A percentile compares a stretch with the other conserved stretches of the same genome.
Conservation (phyloP, 2,329 filamentous ascomycete genomes). For the Fusarium sp. region DNA sequence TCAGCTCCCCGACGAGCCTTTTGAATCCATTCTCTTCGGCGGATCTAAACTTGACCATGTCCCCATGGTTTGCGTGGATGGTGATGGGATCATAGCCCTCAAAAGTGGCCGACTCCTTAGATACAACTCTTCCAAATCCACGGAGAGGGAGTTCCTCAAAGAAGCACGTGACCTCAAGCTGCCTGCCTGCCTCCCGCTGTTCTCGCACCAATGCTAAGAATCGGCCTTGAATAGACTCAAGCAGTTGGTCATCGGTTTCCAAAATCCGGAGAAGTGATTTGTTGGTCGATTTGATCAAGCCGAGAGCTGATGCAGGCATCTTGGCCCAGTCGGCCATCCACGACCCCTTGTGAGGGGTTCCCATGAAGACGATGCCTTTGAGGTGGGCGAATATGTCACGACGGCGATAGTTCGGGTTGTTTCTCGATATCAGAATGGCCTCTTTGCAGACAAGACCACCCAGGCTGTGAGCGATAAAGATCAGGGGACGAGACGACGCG, state of each 20-base stretch:
- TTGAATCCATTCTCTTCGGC: constrained; percentile 30
- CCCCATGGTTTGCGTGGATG: not conserved
- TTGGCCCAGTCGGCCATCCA: constrained; percentile 54
- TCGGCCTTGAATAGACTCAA: constrained; percentile 43
- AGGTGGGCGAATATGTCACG: constrained; percentile 46
- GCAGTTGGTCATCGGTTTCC: constrained; percentile 45
- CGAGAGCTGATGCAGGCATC: constrained; percentile 49
- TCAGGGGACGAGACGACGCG: constrained; percentile 44
- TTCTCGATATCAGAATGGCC: constrained; percentile 53
- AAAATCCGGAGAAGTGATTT: constrained; percentile 49
- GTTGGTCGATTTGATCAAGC: constrained; percentile 53
- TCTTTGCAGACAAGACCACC: constrained; percentile 59
- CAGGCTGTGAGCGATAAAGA: constrained; percentile 58
- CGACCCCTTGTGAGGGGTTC: constrained; percentile 57
- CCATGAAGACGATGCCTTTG: constrained; percentile 55
- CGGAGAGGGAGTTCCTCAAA: constrained; percentile 52
- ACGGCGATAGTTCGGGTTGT: constrained; percentile 51
- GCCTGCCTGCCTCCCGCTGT: constrained; percentile 21
- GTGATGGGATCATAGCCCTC: not conserved
- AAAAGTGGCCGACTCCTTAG: not conserved
- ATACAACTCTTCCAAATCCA: no score
- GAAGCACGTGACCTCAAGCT: constrained; percentile 53
- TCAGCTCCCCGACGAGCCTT: not conserved
- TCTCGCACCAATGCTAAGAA: constrained; percentile 51
- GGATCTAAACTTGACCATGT: not conserved